These are phyloP conservation scores for Cyclostephanos invisitatus DNA, from an alignment of 108 stramenopile species.

Conservation along the genomic window DNA sequence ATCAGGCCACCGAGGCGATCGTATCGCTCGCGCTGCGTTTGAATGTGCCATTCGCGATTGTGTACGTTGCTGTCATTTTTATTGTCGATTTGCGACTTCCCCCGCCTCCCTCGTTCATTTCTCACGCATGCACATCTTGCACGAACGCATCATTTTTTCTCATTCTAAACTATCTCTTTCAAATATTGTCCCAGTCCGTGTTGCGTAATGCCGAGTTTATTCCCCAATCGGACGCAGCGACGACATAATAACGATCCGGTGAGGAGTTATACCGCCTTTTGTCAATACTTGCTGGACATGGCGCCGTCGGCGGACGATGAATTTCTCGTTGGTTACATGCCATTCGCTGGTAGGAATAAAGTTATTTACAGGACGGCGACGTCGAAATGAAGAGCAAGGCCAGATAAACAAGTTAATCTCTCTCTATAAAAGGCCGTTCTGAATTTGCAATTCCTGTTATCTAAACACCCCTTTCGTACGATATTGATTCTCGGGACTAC, in stretches of 20 bases:
- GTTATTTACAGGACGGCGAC: conserved; percentile 43
- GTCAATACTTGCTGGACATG: conserved; percentile 63
- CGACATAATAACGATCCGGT: conserved; percentile 34
- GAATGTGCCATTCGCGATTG: conserved; percentile 53
- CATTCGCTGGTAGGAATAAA: conserved; percentile 64
- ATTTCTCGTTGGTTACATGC: conserved; percentile 51
- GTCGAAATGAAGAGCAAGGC: neutral
- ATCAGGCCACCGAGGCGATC: conserved; percentile 55
- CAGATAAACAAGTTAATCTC: too few species aligned
- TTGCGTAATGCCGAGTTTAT: conserved; percentile 55
- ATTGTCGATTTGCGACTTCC: too few species aligned
- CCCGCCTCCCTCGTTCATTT: too few species aligned
- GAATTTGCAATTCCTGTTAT: too few species aligned
- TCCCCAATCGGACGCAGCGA: conserved; percentile 34
- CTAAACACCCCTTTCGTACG: too few species aligned
- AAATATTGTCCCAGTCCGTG: conserved; percentile 21
- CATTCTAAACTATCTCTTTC: neutral
- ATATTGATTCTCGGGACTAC: too few species aligned
- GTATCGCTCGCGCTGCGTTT: conserved; percentile 39
- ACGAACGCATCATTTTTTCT: too few species aligned
- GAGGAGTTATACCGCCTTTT: conserved; percentile 51
- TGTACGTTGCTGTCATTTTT: too few species aligned
- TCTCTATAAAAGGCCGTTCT: too few species aligned
- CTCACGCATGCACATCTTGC: neutral
- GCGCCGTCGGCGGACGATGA: conserved; percentile 30